Evolutionary conservation across 2,329 filamentous ascomycete species (phyloP).

Genomic region (Coleophoma crateriformis): DNA sequence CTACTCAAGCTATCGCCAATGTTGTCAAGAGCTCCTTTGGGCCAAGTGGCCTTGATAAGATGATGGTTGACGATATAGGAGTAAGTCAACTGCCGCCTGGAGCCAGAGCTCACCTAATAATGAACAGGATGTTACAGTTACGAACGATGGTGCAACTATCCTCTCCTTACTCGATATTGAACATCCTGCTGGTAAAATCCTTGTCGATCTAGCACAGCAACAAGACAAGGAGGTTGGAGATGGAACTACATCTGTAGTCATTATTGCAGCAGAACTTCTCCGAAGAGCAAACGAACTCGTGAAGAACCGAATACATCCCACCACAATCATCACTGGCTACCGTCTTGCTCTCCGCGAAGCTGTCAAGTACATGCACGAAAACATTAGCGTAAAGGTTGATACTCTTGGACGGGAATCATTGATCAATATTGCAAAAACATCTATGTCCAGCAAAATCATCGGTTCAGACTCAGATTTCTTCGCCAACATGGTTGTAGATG

Average conservation of each 20-base stretch:
- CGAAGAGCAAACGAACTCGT: slow-evolving; percentile 94
- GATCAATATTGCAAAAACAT: slow-evolving; percentile 93
- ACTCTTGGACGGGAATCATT: slow-evolving; percentile 84
- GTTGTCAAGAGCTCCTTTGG: slow-evolving; percentile 99
- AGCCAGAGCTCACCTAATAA: slow-evolving; percentile 12
- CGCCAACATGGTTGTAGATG: slow-evolving; percentile 93
- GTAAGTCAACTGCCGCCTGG: slow-evolving; percentile 40
- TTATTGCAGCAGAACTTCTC: slow-evolving; percentile 93
- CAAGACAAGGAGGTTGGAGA: slow-evolving; percentile 99
- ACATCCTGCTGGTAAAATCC: slow-evolving; percentile 95
- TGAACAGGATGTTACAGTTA: slow-evolving; percentile 86
- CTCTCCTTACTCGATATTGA: slow-evolving; percentile 93
- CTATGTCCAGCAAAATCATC: slow-evolving; percentile 99
- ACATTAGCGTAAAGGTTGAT: slow-evolving; percentile 94
- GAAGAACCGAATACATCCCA: slow-evolving; percentile 99
- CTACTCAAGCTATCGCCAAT: slow-evolving; percentile 96
- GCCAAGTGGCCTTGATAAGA: slow-evolving; percentile 95
- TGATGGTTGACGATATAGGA: slow-evolving; percentile 99
- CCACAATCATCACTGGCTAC: slow-evolving; percentile 98
- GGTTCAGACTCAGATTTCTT: slow-evolving; percentile 96
- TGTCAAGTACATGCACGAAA: slow-evolving; percentile 98
- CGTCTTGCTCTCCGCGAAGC: slow-evolving; percentile 91
- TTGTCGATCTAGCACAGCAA: slow-evolving; percentile 95
- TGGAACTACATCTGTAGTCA: slow-evolving; percentile 94
- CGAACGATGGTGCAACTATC: slow-evolving; percentile 97